Base-by-base conservation (phyloP, 352 stramenopile species). In the Phytophthora idaei region DNA sequence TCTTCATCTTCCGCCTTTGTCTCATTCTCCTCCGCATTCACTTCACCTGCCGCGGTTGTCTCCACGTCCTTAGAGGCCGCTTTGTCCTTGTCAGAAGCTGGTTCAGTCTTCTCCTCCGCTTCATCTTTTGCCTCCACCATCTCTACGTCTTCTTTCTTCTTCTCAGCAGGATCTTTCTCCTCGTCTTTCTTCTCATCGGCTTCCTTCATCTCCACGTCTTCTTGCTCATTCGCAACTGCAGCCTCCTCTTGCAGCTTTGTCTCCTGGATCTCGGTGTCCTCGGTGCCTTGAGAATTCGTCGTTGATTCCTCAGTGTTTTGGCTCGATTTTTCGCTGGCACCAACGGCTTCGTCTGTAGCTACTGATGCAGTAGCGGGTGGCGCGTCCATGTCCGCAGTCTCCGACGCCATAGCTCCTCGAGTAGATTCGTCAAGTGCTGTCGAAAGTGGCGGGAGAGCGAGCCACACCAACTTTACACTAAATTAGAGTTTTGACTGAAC, bases 201-300 rank as follows among this genome's bases (percentile, higher is more conserved):
- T 21, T 58, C 45, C 29, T 58, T 45, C 61, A 65, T 72, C 25
- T 69, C 68, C n/a, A 69, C 52, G 42, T 66, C 47, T 28, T 45
- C 61, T 36, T 57, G 17, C 36, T 47, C 45, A 37, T 37, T 48
- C 31, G 42, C 45, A 44, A n/a, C 14, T 63, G 44, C 25, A 29
- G 49, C 12, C 14, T 63, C 36, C 5, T 65, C 42, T 44, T 61
- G 32, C 44, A 61, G 64, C 57, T 64, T 62, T 1, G 55, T 25
- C 50, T 71, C 53, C 46, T 58, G 39, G 11, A 44, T n/a, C n/a
- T 69, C 61, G 3, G 25, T 62, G 11, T 15, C 9, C 29, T 64
- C 63, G 12, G 27, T 56, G 14, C 10, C 45, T 37, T 59, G 63
- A 37, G 63, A 62, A 27, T 51, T 67, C 27, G 52, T 56, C 25